These are phyloP conservation scores for Rhododendron ovatum DNA, from an alignment of 148 eudicot species.

Conservation along the genomic window DNA sequence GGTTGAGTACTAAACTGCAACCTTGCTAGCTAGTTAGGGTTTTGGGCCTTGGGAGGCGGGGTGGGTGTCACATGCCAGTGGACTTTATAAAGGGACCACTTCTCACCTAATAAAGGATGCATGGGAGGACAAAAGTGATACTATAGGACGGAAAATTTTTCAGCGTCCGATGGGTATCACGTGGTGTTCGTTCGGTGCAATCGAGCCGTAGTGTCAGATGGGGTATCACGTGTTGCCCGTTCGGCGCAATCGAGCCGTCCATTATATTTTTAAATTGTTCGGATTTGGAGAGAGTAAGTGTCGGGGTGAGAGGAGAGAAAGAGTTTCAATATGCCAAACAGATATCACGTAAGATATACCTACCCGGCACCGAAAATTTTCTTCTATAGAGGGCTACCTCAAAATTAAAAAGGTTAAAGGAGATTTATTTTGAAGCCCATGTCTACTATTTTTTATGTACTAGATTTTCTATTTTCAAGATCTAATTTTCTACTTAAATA, in stretches of 20 bases:
- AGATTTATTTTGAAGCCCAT: not conserved
- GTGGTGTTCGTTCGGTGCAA: no score
- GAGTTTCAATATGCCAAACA: no score
- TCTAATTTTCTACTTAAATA: not conserved
- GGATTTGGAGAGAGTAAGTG: no score
- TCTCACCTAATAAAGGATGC: not conserved
- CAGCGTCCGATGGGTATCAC: accelerated
- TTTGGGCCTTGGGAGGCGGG: not conserved
- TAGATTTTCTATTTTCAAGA: not conserved
- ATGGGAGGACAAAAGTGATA: not conserved
- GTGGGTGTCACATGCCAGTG: not conserved
- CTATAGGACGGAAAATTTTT: no score
- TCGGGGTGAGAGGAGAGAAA: no score
- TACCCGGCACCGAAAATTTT: no score
- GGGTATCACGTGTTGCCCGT: no score
- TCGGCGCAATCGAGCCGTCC: no score
- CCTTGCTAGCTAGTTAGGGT: not conserved
- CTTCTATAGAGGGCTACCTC: not conserved
- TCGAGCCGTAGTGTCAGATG: no score
- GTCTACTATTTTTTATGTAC: not conserved
- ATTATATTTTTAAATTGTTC: no score
- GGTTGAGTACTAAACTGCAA: not conserved
- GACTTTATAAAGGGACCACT: not conserved
- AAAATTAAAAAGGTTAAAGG: not conserved
- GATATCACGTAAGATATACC: no score